Base-by-base conservation (phyloP, 345 rosid species). In the Fremontodendron californicum region DNA sequence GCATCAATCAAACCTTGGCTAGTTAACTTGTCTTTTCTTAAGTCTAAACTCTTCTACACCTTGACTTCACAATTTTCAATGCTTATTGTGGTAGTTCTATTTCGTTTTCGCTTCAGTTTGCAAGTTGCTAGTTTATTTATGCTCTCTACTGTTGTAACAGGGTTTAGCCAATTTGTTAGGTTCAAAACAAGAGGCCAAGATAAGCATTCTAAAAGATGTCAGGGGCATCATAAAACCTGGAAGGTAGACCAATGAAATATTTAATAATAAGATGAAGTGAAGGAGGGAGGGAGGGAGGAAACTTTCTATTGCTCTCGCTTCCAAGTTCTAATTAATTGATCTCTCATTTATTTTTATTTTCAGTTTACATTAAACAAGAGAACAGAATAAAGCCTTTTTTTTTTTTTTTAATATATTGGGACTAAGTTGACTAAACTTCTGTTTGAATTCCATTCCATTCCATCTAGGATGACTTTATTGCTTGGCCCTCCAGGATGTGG, bases 401-500 rank as follows among this genome's bases (percentile, higher is more conserved):
- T 60, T 65, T 39, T 3, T 37, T 13, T 60, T 60, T 65, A n/a
- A 9, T 11, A 40, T 21, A 42, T 6, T 43, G 33, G 29, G n/a
- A 67, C 35, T 23, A 42, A 4, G 54, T 25, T 67, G 35, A 67
- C 52, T 42, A 43, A 66, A 67, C 52, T 67, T 67, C n/a, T 67
- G 21, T 43, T 42, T 25, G 35, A 13, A 43, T 45, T 15, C 13
- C 39, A 18, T 45, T 15, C 13, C 39, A 18, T 69, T 69, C 13
- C 39, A 21, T 74, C 39, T 27, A 92, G 97, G 79, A 86, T 91
- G 86, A 89, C 96, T 43, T 55, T 93, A 57, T 75, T 91, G 83
- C 94, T 93, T 74, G 97, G 97, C 33, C 95, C 96, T 37, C 97
- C 97, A 49, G 96, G 97, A 31, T 89, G 96, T 80, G 96, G 97